Evolutionary conservation across 2,329 filamentous ascomycete species (phyloP), one percentile per base, ranked within the genome.

Genomic region (Allantophomopsis cytisporea): DNA sequence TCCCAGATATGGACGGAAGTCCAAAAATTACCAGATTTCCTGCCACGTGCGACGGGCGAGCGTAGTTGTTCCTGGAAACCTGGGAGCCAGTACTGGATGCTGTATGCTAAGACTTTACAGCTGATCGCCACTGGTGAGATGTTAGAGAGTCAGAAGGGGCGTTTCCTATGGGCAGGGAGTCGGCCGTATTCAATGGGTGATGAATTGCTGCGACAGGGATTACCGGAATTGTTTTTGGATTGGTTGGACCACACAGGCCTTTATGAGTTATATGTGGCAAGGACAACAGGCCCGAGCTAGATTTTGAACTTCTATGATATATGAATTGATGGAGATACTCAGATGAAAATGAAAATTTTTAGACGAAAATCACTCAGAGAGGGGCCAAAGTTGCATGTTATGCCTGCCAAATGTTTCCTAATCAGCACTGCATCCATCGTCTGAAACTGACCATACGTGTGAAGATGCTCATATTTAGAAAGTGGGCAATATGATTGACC

Each of bases 171-270:
- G 41, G 21, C 21, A 8, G 36, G 34, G 14, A n/a, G 16, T 4
- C 39, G 37, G 30, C 28, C 16, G 10, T 40, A 39, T 15, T 8
- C 20, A 3, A 42, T 42, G 41, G 41, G 41, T 5, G 41, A 42
- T 37, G 41, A 42, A 35, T 20, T 42, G 18, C 37, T 42, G 15
- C 41, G 41, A 10, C 41, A 42, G 28, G 41, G 41, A 36, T 31
- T 42, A n/a, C 37, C 37, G 2, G 41, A 42, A 17, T 11, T 42
- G 5, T 42, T 42, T 28, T 21, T 42, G 16, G n/a, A 16, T 12
- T 42, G 41, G 41, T 18, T 42, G 32, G 41, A 42, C 11, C 18
- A 20, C 10, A 39, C 41, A 12, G 41, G 41, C 2, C 30, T 42
- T 17, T 42, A 28, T 20, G n/a, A 20, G 3, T 28, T 28, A 8